Evolutionary conservation across 352 stramenopile species (phyloP).

Genomic region (Globisporangium heterothallicum): DNA sequence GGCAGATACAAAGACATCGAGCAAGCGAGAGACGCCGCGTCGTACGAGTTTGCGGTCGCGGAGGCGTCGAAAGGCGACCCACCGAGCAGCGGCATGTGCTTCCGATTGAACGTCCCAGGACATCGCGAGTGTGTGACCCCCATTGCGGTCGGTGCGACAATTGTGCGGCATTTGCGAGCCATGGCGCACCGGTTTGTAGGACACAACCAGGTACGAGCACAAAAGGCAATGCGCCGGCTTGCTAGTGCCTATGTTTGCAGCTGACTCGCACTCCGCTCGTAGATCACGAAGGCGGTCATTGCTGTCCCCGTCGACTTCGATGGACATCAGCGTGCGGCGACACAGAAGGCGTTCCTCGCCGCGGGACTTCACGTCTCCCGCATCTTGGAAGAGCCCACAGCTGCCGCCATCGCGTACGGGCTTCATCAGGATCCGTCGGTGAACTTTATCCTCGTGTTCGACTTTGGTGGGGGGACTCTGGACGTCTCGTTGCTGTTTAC

Average conservation of each 20-base stretch:
- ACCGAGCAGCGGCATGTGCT: conserved; percentile 38
- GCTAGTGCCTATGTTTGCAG: too few relatives aligned
- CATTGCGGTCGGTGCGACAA: conserved; percentile 28
- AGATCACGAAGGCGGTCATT: conserved; percentile 77
- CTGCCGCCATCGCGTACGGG: conserved; percentile 96
- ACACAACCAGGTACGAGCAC: conserved; percentile 57
- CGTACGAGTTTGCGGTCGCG: conserved; percentile 46
- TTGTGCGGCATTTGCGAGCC: conserved; percentile 39
- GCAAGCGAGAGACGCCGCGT: conserved; percentile 13
- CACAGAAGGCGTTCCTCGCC: conserved; percentile 69
- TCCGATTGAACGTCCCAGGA: conserved; percentile 26
- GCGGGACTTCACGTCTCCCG: conserved; percentile 93
- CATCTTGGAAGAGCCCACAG: conserved; percentile 97
- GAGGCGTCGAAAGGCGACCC: conserved; percentile 7
- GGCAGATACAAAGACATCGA: conserved; percentile 26
- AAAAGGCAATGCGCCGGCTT: too few relatives aligned
- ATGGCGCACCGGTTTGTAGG: conserved; percentile 52
- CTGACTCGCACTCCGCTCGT: conserved; percentile 84
- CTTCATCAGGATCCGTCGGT: conserved; percentile 90
- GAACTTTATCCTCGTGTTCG: conserved; percentile 96
- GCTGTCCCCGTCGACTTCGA: conserved; percentile 91
- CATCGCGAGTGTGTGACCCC: conserved; percentile 46
- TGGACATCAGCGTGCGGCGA: conserved; percentile 82
- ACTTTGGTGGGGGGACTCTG: conserved; percentile 96
- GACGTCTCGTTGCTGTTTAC: conserved; percentile 94